Evolutionary conservation across 1,139 yeast genomes (phyloP).

Genomic region (Yamadazyma blattariae): DNA sequence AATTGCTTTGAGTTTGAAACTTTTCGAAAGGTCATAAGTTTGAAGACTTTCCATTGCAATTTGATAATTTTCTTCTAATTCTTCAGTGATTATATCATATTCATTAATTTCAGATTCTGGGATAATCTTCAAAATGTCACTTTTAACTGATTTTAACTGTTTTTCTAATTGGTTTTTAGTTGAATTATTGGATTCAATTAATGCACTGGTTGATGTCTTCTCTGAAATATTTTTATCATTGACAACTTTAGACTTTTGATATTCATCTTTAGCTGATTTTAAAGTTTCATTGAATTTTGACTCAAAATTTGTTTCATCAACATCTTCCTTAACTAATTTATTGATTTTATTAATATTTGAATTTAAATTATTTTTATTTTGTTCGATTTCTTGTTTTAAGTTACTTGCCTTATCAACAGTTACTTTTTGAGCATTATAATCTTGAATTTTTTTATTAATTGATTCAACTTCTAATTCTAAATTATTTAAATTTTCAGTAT

Average conservation of each 20-base stretch:
- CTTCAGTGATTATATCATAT: constrained; percentile 48
- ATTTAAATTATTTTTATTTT: constrained; percentile 6
- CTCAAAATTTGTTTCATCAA: constrained; percentile 24
- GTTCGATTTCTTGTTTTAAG: constrained; percentile 18
- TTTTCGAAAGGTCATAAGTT: constrained; percentile 62
- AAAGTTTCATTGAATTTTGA: constrained; percentile 3
- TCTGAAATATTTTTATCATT: constrained; percentile 8
- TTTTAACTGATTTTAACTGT: constrained; percentile 15
- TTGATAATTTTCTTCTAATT: constrained; percentile 58
- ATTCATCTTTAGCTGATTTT: constrained; percentile 1
- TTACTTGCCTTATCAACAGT: constrained; percentile 49
- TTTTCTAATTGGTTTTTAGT: constrained; percentile 10
- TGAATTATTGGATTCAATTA: constrained; percentile 14
- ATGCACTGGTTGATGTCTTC: constrained; percentile 14
- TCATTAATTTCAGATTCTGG: constrained; percentile 48
- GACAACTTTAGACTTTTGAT: constrained; percentile 11
- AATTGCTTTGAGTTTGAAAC: constrained; percentile 62
- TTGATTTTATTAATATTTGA: constrained; percentile 10
- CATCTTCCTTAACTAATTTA: constrained; percentile 5
- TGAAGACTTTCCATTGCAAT: constrained; percentile 60
- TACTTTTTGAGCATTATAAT: constrained; percentile 59
- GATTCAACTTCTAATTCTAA: constrained; percentile 57
- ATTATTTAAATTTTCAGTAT: constrained; percentile 35
- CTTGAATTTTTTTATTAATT: constrained; percentile 47
- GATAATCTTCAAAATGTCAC: constrained; percentile 24